These are phyloP conservation scores for Trypethelium eluteriae DNA, from an alignment of 495 filamentous ascomycete genomes.

Conservation along the genomic window DNA sequence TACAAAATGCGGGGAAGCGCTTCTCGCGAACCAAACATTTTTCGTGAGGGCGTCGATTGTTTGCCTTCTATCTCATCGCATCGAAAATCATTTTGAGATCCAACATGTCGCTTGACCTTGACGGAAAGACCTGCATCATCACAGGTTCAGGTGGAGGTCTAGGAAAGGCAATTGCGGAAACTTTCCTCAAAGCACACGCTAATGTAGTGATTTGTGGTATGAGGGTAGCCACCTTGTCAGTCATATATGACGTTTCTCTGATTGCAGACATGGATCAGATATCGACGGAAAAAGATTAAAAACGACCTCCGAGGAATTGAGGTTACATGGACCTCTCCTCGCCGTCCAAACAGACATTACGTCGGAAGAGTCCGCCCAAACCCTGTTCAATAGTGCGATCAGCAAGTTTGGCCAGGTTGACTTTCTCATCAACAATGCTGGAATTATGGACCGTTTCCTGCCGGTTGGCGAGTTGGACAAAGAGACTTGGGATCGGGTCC, in stretches of 20 bases:
- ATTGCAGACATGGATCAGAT: background rate
- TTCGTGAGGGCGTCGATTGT: no score
- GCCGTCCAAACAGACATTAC: conserved; percentile 26
- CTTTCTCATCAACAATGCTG: conserved; percentile 47
- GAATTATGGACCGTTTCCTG: conserved; percentile 38
- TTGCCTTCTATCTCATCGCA: background rate
- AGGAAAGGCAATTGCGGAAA: conserved; percentile 24
- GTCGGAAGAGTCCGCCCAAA: conserved; percentile 16
- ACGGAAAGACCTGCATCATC: conserved; percentile 21
- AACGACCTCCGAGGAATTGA: background rate
- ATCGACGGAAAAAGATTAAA: background rate
- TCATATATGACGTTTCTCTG: background rate
- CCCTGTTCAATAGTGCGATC: conserved; percentile 19
- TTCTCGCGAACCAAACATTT: no score
- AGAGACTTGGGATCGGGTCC: conserved; percentile 49
- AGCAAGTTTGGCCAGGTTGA: conserved; percentile 34
- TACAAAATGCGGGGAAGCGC: no score
- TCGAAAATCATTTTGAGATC: background rate
- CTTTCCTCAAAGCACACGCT: conserved; percentile 24
- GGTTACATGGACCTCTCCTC: background rate
- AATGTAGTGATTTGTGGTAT: conserved; percentile 30
- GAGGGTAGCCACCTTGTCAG: background rate
- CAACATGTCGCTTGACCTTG: background rate
- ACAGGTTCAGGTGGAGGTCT: conserved; percentile 28
- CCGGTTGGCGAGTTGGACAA: conserved; percentile 36